Conservation (phyloP, 2,329 filamentous ascomycete species). For the Phaeosphaeria sp. region DNA sequence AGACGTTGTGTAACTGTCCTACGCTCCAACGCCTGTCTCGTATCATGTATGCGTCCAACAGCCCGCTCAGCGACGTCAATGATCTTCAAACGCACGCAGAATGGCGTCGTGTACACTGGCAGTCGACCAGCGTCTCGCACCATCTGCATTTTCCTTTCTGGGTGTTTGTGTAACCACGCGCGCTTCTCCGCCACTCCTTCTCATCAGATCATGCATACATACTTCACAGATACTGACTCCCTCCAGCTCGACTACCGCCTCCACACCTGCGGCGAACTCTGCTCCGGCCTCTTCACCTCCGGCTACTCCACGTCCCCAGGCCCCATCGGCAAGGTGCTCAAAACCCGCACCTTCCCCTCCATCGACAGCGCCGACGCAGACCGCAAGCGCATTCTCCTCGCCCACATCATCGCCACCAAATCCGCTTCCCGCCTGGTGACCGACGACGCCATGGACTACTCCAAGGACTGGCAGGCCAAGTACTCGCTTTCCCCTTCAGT, state of each 20-base stretch:
- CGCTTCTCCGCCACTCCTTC: not conserved
- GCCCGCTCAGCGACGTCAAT: not conserved
- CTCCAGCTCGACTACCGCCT: constrained; percentile 78
- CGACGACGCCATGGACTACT: constrained; percentile 78
- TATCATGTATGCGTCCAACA: not conserved
- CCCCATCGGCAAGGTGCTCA: constrained; percentile 58
- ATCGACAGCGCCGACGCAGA: constrained; percentile 66
- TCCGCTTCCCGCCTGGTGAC: constrained; percentile 69
- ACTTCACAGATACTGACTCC: constrained; percentile 9
- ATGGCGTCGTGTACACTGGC: not conserved
- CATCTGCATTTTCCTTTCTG: not conserved
- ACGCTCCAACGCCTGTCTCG: not conserved
- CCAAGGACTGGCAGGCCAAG: constrained; percentile 68
- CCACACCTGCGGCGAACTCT: constrained; percentile 75
- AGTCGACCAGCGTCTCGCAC: not conserved
- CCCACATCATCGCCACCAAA: constrained; percentile 79
- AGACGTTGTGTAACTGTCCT: not conserved
- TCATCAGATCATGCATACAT: too few relatives aligned
- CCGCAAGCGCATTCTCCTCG: constrained; percentile 72
- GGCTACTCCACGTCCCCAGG: constrained; percentile 60
- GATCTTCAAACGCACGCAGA: not conserved
- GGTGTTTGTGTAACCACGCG: constrained; percentile 5
- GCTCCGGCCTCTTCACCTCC: constrained; percentile 80
- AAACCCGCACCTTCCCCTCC: constrained; percentile 61
- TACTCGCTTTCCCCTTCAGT: constrained; percentile 46